These are phyloP conservation scores for Beauveria australis DNA, from an alignment of 2,329 filamentous ascomycete species.

Conservation along the genomic window DNA sequence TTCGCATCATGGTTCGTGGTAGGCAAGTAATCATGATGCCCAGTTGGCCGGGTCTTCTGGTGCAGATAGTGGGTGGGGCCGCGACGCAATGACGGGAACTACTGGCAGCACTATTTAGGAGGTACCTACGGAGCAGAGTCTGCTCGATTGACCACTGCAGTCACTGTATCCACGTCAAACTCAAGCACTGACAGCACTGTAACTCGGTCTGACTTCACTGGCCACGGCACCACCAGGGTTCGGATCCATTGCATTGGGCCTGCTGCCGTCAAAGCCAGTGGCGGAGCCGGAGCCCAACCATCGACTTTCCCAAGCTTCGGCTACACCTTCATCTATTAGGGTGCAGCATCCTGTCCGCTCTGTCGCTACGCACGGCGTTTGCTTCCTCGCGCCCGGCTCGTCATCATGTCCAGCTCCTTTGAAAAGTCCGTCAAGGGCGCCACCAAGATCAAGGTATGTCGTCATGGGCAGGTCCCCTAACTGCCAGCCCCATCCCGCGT, in stretches of 20 bases:
- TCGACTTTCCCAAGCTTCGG: conserved; percentile 7
- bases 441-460: conserved; percentile 83
- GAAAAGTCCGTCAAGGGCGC: conserved; percentile 99
- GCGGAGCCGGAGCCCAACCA: conserved; percentile 11
- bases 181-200: not conserved
- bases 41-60: too few relatives aligned
- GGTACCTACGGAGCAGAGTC: not conserved
- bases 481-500: not conserved
- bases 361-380: conserved; percentile 8
- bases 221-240: not conserved
- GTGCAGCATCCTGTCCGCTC: not conserved
- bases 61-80: not conserved
- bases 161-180: not conserved
- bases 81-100: not conserved
- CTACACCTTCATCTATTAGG: conserved; percentile 9
- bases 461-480: not conserved
- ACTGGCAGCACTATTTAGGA: not conserved
- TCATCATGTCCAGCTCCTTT: conserved; percentile 73
- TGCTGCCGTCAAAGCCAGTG: not conserved
- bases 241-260: conserved; percentile 5
- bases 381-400: conserved; percentile 14
- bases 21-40: too few relatives aligned
- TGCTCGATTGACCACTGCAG: not conserved
- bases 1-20: too few relatives aligned
- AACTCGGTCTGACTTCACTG: not conserved